Percentiles rank a stretch among this genome's conserved stretches.
Evolutionary conservation across 805 yeast genomes (phyloP).

Genomic region (Saturnispora quitensis): DNA sequence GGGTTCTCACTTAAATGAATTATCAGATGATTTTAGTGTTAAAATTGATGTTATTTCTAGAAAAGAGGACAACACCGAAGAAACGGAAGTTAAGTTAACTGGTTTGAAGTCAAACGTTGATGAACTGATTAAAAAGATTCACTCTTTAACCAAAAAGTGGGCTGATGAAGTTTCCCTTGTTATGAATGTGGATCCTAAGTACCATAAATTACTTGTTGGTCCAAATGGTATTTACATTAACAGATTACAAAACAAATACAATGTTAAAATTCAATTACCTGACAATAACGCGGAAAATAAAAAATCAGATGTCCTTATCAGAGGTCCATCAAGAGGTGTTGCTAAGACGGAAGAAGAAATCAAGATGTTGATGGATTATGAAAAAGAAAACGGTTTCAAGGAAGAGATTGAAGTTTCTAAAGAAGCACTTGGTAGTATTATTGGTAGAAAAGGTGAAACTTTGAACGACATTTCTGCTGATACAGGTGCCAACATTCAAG

Average conservation of each 20-base stretch:
- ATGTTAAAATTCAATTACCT: conserved; percentile 74
- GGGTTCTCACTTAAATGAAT: conserved; percentile 62
- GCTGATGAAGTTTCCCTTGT: conserved; percentile 69
- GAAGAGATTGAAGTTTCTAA: conserved; percentile 58
- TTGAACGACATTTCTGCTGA: conserved; percentile 73
- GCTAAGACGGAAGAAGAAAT: conserved; percentile 76
- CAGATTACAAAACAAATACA: conserved; percentile 81
- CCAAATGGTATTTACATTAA: conserved; percentile 70
- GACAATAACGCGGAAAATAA: conserved; percentile 35
- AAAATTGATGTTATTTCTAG: conserved; percentile 60
- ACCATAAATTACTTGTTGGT: conserved; percentile 79
- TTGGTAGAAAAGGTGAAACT: conserved; percentile 82
- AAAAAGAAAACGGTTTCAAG: conserved; percentile 73
- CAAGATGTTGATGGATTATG: conserved; percentile 74
- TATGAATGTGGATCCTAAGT: conserved; percentile 63
- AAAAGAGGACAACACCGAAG: conserved; percentile 33
- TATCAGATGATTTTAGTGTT: conserved; percentile 68
- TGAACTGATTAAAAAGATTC: conserved; percentile 54
- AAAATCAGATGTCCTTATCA: conserved; percentile 57
- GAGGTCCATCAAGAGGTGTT: conserved; percentile 89
- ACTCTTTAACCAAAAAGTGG: conserved; percentile 57
- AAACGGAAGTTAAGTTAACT: conserved; percentile 46
- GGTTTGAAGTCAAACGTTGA: conserved; percentile 77
- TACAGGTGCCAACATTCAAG: conserved; percentile 49
- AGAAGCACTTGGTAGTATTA: conserved; percentile 71